Evolutionary conservation across 2,329 filamentous ascomycete genomes (phyloP).

Genomic region (Fonsecaea nubica): DNA sequence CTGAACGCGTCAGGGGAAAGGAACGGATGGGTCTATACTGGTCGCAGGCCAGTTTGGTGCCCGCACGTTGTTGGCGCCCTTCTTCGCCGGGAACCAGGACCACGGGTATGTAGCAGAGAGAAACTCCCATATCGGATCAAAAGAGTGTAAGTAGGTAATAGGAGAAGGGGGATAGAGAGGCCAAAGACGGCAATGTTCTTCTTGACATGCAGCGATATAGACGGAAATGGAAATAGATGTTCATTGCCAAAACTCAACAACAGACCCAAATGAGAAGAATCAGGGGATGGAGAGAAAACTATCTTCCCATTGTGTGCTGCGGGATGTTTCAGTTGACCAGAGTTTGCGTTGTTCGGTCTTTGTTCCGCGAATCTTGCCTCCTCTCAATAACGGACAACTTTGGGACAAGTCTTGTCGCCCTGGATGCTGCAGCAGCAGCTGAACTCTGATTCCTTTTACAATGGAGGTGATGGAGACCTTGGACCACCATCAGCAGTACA

Average conservation of each 20-base stretch:
- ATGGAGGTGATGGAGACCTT: not conserved
- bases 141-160: not conserved
- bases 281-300: not conserved
- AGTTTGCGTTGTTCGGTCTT: not conserved
- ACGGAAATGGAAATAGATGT: slow-evolving; percentile 1
- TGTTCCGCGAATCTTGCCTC: not conserved
- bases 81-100: slow-evolving; percentile 15
- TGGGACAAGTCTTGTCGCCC: not conserved
- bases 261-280: not conserved
- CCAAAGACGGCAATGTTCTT: not conserved
- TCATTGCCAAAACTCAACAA: not conserved
- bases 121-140: not conserved
- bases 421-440: not conserved
- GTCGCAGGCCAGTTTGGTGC: not conserved
- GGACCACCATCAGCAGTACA: not conserved
- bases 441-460: not conserved
- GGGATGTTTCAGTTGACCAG: not conserved
- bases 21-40: not conserved
- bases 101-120: slow-evolving; percentile 12
- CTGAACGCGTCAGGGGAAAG: not conserved
- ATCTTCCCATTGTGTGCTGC: not conserved
- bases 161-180: not conserved
- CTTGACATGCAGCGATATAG: not conserved
- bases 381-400: not conserved
- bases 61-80: not conserved